Evolutionary conservation across 805 yeast genomes (phyloP), one percentile per base, ranked within the genome.

Genomic region (Geotrichum ghanense): DNA sequence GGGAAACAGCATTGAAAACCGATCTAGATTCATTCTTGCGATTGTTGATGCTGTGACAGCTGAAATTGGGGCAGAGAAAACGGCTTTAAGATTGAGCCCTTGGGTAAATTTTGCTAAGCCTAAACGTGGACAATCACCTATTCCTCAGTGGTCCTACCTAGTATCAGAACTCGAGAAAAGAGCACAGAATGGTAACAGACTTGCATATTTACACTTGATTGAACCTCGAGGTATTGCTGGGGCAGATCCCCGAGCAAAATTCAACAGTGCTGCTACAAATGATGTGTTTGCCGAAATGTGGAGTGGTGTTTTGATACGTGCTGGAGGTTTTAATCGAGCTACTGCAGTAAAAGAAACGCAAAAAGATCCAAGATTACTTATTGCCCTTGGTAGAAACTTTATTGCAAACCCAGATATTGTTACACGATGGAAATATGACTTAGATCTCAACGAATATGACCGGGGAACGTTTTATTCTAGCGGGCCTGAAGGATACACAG

Each of bases 1-100:
- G 54, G 83, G 83, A 45, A 82, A 82, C 3, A 63, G 73, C 0
- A 63, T 77, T 45, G 79, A 73, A 54, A 76, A 76, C 59, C 70
- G 83, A 52, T 63, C 64, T 12, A 60, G 78, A 45, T 66, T 79
- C 45, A 49, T 70, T 14, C 53, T 70, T 24, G 79, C 78, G 53
- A 65, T 76, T 22, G 62, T 78, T 21, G 79, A 76, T 52, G 71
- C 73, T 2, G 52, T 75, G 26, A 64, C 65, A 21, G 71, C 61
- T 3, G 76, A 71, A 2, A 60, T 79, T 51, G 85, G 84, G 42
- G 67, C 72, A 21, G 67, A 67, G 2, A 68, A 63, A 43, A 62
- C 71, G 43, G 78, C 71, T 40, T 51, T 76, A 42, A 64, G 83
- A 51, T 14, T 54, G 35, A 53, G 57, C 1, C 60, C 60, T n/a